Percentiles rank a stretch among this genome's conserved stretches.
Conservation (phyloP, 352 stramenopile genomes). For the Blastocystis sp. region DNA sequence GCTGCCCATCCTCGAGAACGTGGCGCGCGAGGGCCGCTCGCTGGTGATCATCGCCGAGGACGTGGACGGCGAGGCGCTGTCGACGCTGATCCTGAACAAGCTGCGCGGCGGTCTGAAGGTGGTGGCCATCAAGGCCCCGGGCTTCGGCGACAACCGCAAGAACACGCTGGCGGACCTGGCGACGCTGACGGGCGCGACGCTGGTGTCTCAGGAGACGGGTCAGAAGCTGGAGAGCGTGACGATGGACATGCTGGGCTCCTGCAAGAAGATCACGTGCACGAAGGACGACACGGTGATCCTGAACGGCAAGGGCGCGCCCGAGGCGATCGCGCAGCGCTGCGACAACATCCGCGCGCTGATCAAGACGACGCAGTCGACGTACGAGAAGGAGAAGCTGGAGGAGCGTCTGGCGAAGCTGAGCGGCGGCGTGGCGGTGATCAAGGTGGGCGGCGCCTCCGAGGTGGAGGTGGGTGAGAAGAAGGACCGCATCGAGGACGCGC, state of each 20-base stretch:
- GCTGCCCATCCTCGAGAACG: conserved; percentile 91
- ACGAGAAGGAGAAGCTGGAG: conserved; percentile 99
- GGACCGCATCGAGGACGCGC: conserved; percentile 97
- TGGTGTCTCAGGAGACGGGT: conserved; percentile 95
- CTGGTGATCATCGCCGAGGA: conserved; percentile 99
- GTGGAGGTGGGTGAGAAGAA: conserved; percentile 99
- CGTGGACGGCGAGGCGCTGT: conserved; percentile 95
- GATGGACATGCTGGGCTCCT: conserved; percentile 87
- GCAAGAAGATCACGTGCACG: conserved; percentile 90
- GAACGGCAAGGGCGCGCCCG: conserved; percentile 86
- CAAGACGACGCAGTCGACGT: conserved; percentile 91
- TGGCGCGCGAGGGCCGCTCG: conserved; percentile 91
- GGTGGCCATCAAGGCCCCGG: conserved; percentile 96
- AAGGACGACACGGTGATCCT: conserved; percentile 99
- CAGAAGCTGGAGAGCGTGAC: conserved; percentile 95
- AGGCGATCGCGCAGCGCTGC: conserved; percentile 90
- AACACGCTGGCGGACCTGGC: conserved; percentile 97
- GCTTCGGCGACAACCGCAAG: conserved; percentile 99
- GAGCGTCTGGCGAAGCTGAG: conserved; percentile 97
- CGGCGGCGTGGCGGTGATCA: conserved; percentile 97
- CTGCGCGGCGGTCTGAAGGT: conserved; percentile 98
- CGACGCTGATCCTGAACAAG: conserved; percentile 99
- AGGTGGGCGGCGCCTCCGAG: conserved; percentile 95
- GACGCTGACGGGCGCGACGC: conserved; percentile 91
- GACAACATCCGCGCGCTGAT: conserved; percentile 91